phyloP scores from a whole-genome alignment of 1,284 basidiomycete genomes.

The Cerrena zonata region DNA sequence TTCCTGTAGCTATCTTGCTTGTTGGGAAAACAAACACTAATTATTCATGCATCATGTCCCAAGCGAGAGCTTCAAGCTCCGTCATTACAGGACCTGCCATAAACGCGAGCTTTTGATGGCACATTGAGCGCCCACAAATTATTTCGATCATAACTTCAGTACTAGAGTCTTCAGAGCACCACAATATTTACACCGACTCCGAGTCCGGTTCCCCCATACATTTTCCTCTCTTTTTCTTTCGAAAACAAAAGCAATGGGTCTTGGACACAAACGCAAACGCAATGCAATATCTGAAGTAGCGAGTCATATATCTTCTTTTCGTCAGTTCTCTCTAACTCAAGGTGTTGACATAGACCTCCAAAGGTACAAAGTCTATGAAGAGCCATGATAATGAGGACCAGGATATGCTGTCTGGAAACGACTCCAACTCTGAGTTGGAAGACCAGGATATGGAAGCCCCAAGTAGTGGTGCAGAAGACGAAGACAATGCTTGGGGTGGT shows the following conservation, averaged over 20 bases:
- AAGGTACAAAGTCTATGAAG: neutral
- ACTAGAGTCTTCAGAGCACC: too few relatives aligned
- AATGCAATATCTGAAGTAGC: conserved; percentile 5
- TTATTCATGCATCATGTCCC: too few relatives aligned
- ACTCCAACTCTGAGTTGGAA: conserved; percentile 15
- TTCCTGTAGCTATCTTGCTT: too few relatives aligned
- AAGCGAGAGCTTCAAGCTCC: too few relatives aligned
- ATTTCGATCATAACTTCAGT: too few relatives aligned
- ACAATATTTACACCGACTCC: neutral
- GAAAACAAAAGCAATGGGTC: conserved; percentile 23
- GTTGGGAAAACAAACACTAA: too few relatives aligned
- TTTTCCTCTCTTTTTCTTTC: too few relatives aligned
- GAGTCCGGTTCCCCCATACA: neutral
- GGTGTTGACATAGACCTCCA: neutral
- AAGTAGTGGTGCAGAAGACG: conserved; percentile 22
- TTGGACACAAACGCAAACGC: neutral
- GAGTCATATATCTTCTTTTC: too few relatives aligned
- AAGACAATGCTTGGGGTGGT: conserved; percentile 10
- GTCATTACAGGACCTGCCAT: neutral
- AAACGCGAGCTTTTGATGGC: neutral
- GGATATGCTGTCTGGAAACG: too few relatives aligned
- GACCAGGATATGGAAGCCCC: conserved; percentile 15
- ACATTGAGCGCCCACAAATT: neutral
- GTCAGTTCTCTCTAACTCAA: too few relatives aligned
- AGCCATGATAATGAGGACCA: neutral